Conservation (phyloP, 2,329 filamentous ascomycete genomes). For the Emergomyces pasteurianus region DNA sequence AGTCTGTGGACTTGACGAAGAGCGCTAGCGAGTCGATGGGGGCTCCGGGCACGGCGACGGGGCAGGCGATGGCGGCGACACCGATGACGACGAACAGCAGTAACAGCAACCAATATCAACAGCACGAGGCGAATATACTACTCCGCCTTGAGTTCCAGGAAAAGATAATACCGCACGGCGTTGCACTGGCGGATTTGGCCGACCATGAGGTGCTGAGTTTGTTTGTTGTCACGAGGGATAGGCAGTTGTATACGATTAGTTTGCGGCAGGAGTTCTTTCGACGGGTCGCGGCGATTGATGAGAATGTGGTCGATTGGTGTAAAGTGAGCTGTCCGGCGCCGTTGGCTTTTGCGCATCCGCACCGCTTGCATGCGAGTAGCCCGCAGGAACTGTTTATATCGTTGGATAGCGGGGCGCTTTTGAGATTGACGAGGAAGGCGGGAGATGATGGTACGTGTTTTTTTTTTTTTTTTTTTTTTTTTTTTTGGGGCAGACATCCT, state of each 20-base stretch:
- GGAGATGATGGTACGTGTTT: conserved; percentile 37
- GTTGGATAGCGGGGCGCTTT: conserved; percentile 34
- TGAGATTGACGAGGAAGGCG: conserved; percentile 56
- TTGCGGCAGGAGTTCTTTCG: conserved; percentile 73
- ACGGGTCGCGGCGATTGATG: conserved; percentile 55
- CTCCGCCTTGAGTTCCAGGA: conserved; percentile 67
- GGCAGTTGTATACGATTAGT: conserved; percentile 72
- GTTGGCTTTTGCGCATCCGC: conserved; percentile 65
- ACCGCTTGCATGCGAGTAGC: conserved; percentile 64
- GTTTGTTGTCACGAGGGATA: conserved; percentile 68
- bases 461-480: too few species aligned
- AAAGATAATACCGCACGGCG: conserved; percentile 60
- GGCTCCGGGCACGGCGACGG: background rate
- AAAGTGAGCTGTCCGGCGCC: conserved; percentile 62
- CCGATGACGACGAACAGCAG: background rate
- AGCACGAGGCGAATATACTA: conserved; percentile 57
- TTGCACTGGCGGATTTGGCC: conserved; percentile 69
- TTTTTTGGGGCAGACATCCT: too few species aligned
- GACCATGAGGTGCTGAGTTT: conserved; percentile 67
- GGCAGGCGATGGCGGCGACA: background rate
- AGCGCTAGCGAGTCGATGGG: conserved; percentile 33
- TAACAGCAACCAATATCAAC: conserved; percentile 8
- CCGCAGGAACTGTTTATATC: conserved; percentile 66
- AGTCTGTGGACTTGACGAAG: conserved; percentile 68
- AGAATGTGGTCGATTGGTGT: conserved; percentile 63